A percentile compares a stretch with the other conserved stretches of the same genome.
Conservation (phyloP, 164 flowering plant species). For the Magnolia changhungtana region DNA sequence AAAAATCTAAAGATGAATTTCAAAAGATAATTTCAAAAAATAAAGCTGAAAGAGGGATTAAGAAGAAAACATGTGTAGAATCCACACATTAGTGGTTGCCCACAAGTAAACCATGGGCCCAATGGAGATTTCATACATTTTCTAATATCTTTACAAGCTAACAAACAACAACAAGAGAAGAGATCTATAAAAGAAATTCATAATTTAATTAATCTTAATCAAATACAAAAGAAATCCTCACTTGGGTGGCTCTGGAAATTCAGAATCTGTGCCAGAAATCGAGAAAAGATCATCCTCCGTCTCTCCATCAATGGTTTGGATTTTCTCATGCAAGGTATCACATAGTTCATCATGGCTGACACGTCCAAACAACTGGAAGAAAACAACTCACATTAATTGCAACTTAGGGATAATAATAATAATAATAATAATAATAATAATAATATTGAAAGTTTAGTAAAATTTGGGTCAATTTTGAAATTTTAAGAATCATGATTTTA, state of each 20-base stretch:
- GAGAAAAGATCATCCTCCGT: constrained; percentile 9
- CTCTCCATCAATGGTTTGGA: constrained; percentile 1
- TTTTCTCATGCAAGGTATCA: background rate
- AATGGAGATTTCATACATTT: background rate
- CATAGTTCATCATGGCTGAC: constrained; percentile 13
- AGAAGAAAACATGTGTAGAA: background rate
- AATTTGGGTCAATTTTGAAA: no score
- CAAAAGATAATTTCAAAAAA: no score
- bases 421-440: no score
- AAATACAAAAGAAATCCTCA: background rate
- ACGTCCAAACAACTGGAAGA: constrained; percentile 1
- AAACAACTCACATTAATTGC: background rate
- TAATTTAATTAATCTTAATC: background rate
- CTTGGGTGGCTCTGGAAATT: background rate
- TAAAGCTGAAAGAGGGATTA: no score
- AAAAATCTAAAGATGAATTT: no score
- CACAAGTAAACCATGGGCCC: no score
- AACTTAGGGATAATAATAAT: no score
- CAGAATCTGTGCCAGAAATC: background rate
- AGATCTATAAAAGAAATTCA: background rate
- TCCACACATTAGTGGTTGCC: background rate
- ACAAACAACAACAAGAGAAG: background rate
- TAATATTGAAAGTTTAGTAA: no score
- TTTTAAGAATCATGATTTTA: no score
- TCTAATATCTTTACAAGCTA: background rate